Conservation (phyloP, 1,284 basidiomycete genomes). For the Marasmius fiardii region DNA sequence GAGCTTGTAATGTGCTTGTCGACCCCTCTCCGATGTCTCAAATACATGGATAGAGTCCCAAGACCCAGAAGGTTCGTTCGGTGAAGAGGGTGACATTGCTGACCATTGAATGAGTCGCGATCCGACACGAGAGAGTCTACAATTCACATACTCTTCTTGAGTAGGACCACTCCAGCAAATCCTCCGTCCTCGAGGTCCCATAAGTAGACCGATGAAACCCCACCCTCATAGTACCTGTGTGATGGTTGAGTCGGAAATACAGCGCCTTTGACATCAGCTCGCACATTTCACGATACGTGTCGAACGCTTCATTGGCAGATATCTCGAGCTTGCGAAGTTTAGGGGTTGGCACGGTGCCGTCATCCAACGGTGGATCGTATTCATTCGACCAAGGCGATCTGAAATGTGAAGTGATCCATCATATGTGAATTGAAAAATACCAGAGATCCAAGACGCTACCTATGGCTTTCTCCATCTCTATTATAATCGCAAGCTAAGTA, state of each 20-base stretch:
- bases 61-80: slow-evolving; percentile 69
- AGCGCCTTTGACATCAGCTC: slow-evolving; percentile 18
- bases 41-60: slow-evolving; percentile 99
- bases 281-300: slow-evolving; percentile 95
- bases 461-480: slow-evolving; percentile 91
- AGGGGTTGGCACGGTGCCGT: slow-evolving; percentile 82
- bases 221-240: slow-evolving; percentile 93
- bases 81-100: slow-evolving; percentile 57
- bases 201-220: slow-evolving; percentile 95
- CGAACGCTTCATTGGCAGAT: slow-evolving; percentile 93
- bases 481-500: slow-evolving; percentile 98
- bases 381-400: slow-evolving; percentile 98
- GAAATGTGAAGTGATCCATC: slow-evolving; percentile 5
- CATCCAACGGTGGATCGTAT: slow-evolving; percentile 86
- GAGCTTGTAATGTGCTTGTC: slow-evolving; percentile 94
- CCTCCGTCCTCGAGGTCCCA: slow-evolving; percentile 97
- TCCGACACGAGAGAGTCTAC: slow-evolving; percentile 1
- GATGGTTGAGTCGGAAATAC: background rate
- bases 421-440: background rate
- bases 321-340: slow-evolving; percentile 92
- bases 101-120: slow-evolving; percentile 6
- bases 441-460: slow-evolving; percentile 43
- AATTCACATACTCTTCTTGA: slow-evolving; percentile 85
- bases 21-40: slow-evolving; percentile 85
- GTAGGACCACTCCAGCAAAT: slow-evolving; percentile 94